phyloP scores from a whole-genome alignment of 768 basidiomycete genomes.

The Clitopilus passeckerianus region DNA sequence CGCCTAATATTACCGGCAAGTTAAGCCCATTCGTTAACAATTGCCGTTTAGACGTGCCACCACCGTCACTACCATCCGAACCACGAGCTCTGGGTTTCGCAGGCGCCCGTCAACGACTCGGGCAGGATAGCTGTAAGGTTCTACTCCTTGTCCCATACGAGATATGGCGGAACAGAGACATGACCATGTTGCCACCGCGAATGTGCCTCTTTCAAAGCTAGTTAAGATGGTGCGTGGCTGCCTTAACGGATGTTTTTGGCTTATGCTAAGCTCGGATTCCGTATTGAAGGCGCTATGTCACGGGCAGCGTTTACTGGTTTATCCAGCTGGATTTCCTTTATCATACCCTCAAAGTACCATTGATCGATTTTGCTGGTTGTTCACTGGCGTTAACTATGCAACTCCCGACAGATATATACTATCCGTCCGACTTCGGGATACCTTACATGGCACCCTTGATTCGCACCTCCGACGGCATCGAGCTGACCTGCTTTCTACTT shows the following conservation, averaged over 20 bases:
- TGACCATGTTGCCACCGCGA: background rate
- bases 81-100: background rate
- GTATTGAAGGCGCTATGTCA: slow-evolving; percentile 6
- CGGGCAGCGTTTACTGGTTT: slow-evolving; percentile 11
- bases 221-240: background rate
- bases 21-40: background rate
- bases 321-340: slow-evolving; percentile 10
- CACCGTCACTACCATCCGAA: background rate
- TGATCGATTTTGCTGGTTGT: background rate
- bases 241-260: background rate
- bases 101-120: background rate
- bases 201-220: background rate
- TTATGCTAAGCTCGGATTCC: background rate
- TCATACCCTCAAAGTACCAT: background rate
- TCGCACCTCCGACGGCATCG: slow-evolving; percentile 10
- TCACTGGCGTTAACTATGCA: background rate
- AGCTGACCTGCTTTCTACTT: slow-evolving; percentile 10
- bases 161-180: background rate
- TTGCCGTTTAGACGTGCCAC: background rate
- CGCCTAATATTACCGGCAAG: background rate
- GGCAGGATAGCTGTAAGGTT: too few relatives aligned
- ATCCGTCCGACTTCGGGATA: slow-evolving; percentile 5
- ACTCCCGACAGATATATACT: background rate
- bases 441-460: slow-evolving; percentile 9
- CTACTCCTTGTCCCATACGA: background rate